A percentile compares a stretch with the other conserved stretches of the same genome.
Conservation (phyloP, 768 basidiomycete genomes). For the Amanita rubescens region DNA sequence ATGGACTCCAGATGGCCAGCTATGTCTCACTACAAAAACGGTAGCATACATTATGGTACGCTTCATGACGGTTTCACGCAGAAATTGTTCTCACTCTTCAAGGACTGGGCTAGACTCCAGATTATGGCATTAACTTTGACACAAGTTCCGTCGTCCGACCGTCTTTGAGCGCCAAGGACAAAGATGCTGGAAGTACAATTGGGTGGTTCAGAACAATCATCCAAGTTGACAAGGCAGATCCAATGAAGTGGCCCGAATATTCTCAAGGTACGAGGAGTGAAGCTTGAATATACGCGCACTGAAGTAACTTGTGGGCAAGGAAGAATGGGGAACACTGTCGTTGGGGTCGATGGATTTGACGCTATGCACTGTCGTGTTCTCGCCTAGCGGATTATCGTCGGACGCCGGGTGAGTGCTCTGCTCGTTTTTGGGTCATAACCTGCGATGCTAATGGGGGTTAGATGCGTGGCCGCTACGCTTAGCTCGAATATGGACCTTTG, state of each 20-base stretch:
- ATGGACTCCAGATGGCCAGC: constrained; percentile 72
- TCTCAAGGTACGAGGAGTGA: constrained; percentile 34
- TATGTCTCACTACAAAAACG: constrained; percentile 56
- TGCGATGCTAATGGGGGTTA: constrained; percentile 18
- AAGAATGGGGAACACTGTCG: constrained; percentile 63
- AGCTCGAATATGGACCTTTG: constrained; percentile 72
- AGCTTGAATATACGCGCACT: not conserved
- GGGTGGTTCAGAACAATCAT: constrained; percentile 75
- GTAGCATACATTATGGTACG: constrained; percentile 65
- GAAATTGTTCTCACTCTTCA: not conserved
- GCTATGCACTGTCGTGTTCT: constrained; percentile 49
- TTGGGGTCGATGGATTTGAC: constrained; percentile 70
- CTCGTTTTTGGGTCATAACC: not conserved
- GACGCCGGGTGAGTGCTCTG: constrained; percentile 48
- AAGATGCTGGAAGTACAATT: constrained; percentile 27
- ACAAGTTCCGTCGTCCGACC: constrained; percentile 43
- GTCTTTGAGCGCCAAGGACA: constrained; percentile 19
- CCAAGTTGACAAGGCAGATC: constrained; percentile 41
- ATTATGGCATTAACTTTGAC: constrained; percentile 64
- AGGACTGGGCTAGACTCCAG: constrained; percentile 50
- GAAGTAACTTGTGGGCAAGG: not conserved
- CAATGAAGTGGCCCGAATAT: constrained; percentile 39
- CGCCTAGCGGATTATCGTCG: constrained; percentile 58
- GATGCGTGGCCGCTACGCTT: constrained; percentile 61
- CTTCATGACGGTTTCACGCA: not conserved